Conservation (phyloP, 192 early-diverging fungal species). For the Globomyces pollinis-pini region DNA sequence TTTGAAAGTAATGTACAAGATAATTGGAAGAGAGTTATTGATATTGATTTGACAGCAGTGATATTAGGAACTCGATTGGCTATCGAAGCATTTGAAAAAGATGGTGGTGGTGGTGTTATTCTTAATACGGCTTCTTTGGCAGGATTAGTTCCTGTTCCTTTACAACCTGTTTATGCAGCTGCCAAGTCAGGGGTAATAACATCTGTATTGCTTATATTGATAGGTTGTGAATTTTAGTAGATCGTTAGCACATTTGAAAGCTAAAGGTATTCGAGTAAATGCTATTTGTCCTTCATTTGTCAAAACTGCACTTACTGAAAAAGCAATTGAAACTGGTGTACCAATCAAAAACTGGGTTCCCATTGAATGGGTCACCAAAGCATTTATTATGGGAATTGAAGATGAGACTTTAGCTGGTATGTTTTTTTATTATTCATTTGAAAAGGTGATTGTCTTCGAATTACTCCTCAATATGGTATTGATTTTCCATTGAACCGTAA, state of each 20-base stretch:
- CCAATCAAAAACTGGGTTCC: constrained; percentile 24
- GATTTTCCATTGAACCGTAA: constrained; percentile 16
- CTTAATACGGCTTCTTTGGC: constrained; percentile 73
- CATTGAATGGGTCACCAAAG: constrained; percentile 35
- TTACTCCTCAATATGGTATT: constrained; percentile 31
- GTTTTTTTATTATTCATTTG: too few species aligned
- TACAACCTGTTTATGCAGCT: constrained; percentile 64
- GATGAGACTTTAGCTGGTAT: constrained; percentile 29
- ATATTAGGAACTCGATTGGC: constrained; percentile 68
- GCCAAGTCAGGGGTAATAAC: constrained; percentile 71
- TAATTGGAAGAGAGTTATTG: constrained; percentile 49
- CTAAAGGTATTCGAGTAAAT: constrained; percentile 29
- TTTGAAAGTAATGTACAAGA: constrained; percentile 25
- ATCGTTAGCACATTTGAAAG: constrained; percentile 18
- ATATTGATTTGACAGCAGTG: constrained; percentile 69
- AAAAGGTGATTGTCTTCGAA: constrained; percentile 20
- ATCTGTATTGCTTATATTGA: too few species aligned
- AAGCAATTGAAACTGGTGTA: constrained; percentile 4
- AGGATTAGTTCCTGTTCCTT: constrained; percentile 38
- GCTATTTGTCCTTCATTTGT: constrained; percentile 28
- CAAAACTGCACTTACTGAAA: constrained; percentile 13
- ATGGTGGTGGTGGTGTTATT: constrained; percentile 52
- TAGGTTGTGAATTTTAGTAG: constrained; percentile 49
- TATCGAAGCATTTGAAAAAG: constrained; percentile 45
- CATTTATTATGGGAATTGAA: constrained; percentile 31